Conservation (phyloP, 305 asterid species). For the Solanum hybrid region DNA sequence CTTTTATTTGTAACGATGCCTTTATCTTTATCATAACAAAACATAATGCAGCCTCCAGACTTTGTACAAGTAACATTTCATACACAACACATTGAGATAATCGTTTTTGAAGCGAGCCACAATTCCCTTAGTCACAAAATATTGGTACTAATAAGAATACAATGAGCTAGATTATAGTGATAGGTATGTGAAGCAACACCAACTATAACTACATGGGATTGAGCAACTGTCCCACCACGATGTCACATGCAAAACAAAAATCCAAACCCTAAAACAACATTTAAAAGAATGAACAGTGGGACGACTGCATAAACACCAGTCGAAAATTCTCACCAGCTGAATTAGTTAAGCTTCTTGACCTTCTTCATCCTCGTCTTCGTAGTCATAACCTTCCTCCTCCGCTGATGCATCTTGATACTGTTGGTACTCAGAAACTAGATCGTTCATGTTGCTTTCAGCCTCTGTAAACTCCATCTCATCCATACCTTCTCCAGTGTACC, state of each 20-base stretch:
- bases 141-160: not conserved
- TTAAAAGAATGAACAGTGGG: not conserved
- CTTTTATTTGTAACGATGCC: not conserved
- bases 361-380: slow-evolving; percentile 34
- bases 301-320: not conserved
- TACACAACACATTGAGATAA: not conserved
- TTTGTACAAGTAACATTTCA: not conserved
- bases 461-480: slow-evolving; percentile 62
- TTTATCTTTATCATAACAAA: not conserved
- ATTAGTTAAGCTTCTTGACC: slow-evolving; percentile 5
- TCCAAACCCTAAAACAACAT: not conserved
- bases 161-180: not conserved
- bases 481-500: slow-evolving; percentile 69
- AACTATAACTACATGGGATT: not conserved
- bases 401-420: slow-evolving; percentile 59
- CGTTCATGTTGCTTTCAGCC: slow-evolving; percentile 61
- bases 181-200: not conserved
- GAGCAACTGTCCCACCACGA: not conserved
- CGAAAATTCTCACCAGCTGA: not conserved
- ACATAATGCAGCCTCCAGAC: not conserved
- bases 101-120: not conserved
- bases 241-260: not conserved
- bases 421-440: slow-evolving; percentile 53
- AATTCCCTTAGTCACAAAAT: not conserved
- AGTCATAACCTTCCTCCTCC: slow-evolving; percentile 40